Evolutionary conservation across 768 basidiomycete genomes (phyloP), one percentile per base, ranked within the genome.

Genomic region (Coprinopsis sp.): DNA sequence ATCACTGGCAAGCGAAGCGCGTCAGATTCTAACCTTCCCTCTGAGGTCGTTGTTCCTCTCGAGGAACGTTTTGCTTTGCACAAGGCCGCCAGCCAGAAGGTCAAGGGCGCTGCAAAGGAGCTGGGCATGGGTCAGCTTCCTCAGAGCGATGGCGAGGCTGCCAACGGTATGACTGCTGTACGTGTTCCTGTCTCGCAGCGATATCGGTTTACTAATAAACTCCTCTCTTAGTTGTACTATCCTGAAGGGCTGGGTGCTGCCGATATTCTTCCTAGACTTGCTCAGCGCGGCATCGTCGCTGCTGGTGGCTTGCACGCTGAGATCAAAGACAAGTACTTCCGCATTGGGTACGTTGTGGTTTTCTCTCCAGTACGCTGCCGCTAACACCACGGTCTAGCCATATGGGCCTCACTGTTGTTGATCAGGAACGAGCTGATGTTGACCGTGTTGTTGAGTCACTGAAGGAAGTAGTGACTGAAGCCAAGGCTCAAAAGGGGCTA

Each of bases 151-250:
- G 67, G 73, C 2, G 73, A 78, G 48, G 76, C 86, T 14, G 94
- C 96, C 3, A 95, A 94, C 59, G 94, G 95, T 31, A 97, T 99
- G 96, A 89, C 87, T 5, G 94, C 93, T 33, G 82, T 90, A 58
- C 52, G 71, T 59, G 31, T 11, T 23, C 11, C 37, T 31, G 33
- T 45, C 24, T 16, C 24, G 14, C 22, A 22, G 37, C 10, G 21
- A 43, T 25, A 47, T 14, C 24, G 23, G 3, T 21, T 33, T 14
- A 16, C 19, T n/a, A 23, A 37, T 16, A 16, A 22, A 14, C 21
- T 14, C 42, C 21, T 13, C 33, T 24, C 37, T 44, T 31, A 85
- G 77, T 60, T 91, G 41, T 93, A 90, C 66, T 88, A 79, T 58
- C 96, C 96, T 11, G 76, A 82, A 1, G 93, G 91, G 4, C 59